These are phyloP conservation scores for Kodamaea kaohsiungensis DNA, from an alignment of 805 yeast species.

Conservation along the genomic window DNA sequence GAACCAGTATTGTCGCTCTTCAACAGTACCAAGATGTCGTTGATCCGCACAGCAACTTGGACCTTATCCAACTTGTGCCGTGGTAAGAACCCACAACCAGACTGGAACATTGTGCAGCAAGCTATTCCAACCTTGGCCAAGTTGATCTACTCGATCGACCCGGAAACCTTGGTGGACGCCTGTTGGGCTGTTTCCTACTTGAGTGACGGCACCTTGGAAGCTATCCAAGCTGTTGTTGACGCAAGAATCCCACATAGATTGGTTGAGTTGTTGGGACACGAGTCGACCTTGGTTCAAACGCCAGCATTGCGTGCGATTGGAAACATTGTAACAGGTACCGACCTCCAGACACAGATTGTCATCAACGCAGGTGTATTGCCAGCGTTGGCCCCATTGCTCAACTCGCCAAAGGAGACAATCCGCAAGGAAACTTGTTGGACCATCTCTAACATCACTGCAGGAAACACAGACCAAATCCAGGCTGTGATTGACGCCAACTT, in stretches of 20 bases:
- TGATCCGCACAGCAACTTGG: slow-evolving; percentile 97
- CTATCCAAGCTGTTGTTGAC: slow-evolving; percentile 95
- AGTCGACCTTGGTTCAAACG: slow-evolving; percentile 85
- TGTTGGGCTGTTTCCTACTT: slow-evolving; percentile 98
- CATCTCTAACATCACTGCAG: slow-evolving; percentile 96
- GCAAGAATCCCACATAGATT: slow-evolving; percentile 93
- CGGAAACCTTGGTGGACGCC: slow-evolving; percentile 93
- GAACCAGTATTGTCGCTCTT: slow-evolving; percentile 80
- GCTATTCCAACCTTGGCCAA: slow-evolving; percentile 92
- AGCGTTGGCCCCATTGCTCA: slow-evolving; percentile 76
- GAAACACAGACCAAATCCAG: slow-evolving; percentile 92
- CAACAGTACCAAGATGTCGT: slow-evolving; percentile 79
- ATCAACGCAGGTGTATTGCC: slow-evolving; percentile 90
- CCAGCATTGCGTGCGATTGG: slow-evolving; percentile 98
- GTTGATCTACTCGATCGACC: slow-evolving; percentile 85
- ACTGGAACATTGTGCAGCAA: slow-evolving; percentile 83
- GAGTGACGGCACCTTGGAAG: slow-evolving; percentile 89
- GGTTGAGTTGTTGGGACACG: slow-evolving; percentile 86
- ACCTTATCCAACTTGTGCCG: slow-evolving; percentile 94
- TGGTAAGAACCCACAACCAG: slow-evolving; percentile 95
- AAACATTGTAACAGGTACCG: slow-evolving; percentile 96
- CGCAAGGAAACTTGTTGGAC: slow-evolving; percentile 99
- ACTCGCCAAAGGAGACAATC: slow-evolving; percentile 86
- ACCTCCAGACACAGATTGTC: slow-evolving; percentile 90
- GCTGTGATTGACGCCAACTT: slow-evolving; percentile 94